Evolutionary conservation across 2,329 filamentous ascomycete genomes (phyloP), one percentile per base, ranked within the genome.

Genomic region (Coleophoma crateriformis): DNA sequence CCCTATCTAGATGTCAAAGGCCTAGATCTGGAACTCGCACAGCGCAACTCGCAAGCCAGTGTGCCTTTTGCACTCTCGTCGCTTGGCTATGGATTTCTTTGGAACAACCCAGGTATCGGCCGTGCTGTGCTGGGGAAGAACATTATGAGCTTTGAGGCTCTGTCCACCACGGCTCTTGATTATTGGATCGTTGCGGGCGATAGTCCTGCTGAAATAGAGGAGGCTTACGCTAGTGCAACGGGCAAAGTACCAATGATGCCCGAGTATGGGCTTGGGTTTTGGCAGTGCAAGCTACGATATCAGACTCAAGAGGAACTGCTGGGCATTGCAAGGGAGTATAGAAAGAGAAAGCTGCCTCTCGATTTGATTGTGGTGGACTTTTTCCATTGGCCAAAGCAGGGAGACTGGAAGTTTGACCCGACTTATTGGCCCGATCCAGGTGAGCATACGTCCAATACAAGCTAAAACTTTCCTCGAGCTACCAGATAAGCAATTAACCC

Each of bases 351-450:
- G 0, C 61, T 86, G 14, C 82, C 82, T 0, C 69, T 86, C 15
- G 80, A 85, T 58, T 60, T 86, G 2, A 84, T 86, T n/a, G 82
- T 86, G 0, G 68, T 81, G 35, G 83, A 86, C 57, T 86, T 81
- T 61, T 86, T 86, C 61, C 82, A 86, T 59, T 86, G 83, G 83
- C 76, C 77, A 7, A 69, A 71, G 7, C 81, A 87, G 59, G 83
- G 84, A 6, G 83, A 87, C 49, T 87, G 83, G 82, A 78, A 73
- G 37, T 86, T 87, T 55, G 83, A 87, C 57, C 67, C 73, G 0
- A 71, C 71, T 1, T 86, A 78, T 56, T 86, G 80, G 81, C 83
- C 83, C 0, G 78, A 87, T 59, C 81, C 74, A 55, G 57, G 67
- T 59, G n/a, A 14, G 32, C n/a, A 15, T 4, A 40, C 7, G 11